Evolutionary conservation across 2,329 filamentous ascomycete species (phyloP).

Genomic region (Beauveria scarabaeidicola): DNA sequence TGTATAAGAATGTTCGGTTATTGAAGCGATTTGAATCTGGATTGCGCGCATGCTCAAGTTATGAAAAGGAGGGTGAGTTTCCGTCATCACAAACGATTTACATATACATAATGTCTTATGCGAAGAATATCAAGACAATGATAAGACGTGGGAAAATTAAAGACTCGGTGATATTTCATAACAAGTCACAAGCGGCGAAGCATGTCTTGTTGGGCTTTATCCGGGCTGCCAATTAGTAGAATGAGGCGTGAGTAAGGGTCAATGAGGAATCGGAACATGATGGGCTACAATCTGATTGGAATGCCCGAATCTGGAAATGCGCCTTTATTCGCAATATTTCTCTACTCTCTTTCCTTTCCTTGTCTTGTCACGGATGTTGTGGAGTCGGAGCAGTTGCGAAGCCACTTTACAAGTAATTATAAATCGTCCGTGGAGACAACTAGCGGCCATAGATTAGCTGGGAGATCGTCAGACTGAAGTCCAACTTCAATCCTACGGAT

Average conservation of each 20-base stretch:
- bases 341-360: background rate
- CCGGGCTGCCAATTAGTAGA: too few species aligned
- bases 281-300: too few species aligned
- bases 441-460: background rate
- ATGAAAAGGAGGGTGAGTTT: background rate
- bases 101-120: too few species aligned
- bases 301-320: background rate
- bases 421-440: background rate
- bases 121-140: too few species aligned
- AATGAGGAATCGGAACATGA: too few species aligned
- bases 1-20: background rate
- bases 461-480: slow-evolving; percentile 1
- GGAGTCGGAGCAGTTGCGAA: background rate
- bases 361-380: background rate
- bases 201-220: too few species aligned
- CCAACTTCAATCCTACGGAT: background rate
- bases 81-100: too few species aligned
- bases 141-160: too few species aligned
- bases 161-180: too few species aligned
- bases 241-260: too few species aligned
- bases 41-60: background rate
- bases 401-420: background rate
- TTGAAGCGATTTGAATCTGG: background rate
- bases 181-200: too few species aligned
- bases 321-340: background rate